Base-by-base conservation (phyloP, 1,284 basidiomycete genomes). In the Austropuccinia psidii region DNA sequence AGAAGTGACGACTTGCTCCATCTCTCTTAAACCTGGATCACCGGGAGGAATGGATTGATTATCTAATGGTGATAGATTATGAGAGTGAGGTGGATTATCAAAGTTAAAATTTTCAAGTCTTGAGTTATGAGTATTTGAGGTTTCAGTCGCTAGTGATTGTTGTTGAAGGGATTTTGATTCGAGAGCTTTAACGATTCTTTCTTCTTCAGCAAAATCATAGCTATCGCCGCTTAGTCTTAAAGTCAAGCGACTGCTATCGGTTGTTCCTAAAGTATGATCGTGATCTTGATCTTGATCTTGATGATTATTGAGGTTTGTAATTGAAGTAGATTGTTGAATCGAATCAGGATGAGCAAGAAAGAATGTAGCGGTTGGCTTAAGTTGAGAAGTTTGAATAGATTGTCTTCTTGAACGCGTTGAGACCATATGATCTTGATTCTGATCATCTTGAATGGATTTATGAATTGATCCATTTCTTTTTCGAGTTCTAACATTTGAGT, bases 131-230 rank as follows among this genome's bases (percentile, higher is more conserved):
- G 31, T 21, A 47, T 35, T 33, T 17, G 43, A 61, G 41, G 13
- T 55, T 17, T 62, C 57, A 4, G 55, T 19, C 3, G 41, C 43
- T n/a, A 13, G 19, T 6, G 21, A 47, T 39, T 31, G 47, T 21
- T 37, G 24, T 45, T 15, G 4, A 11, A 45, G 49, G 39, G 19
- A 52, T 54, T 73, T 29, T 13, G 37, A 31, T 31, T 52, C 58
- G 7, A 73, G 35, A 6, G 58, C 69, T 54, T 55, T 62, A 13
- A 73, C 69, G 24, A 73, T 73, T 24, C 39, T n/a, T 45, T 73
- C 69, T 35, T 73, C 69, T 21, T 73, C 58, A 15, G 43, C 58
- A 64, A 61, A 73, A 21, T 64, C 69, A 50, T 73, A 73, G 49
- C 69, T 73, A 15, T 73, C 69, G n/a, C 33, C 60, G 41, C 60